Evolutionary conservation across 805 yeast species (phyloP).

Genomic region (Candida nemodendra): DNA sequence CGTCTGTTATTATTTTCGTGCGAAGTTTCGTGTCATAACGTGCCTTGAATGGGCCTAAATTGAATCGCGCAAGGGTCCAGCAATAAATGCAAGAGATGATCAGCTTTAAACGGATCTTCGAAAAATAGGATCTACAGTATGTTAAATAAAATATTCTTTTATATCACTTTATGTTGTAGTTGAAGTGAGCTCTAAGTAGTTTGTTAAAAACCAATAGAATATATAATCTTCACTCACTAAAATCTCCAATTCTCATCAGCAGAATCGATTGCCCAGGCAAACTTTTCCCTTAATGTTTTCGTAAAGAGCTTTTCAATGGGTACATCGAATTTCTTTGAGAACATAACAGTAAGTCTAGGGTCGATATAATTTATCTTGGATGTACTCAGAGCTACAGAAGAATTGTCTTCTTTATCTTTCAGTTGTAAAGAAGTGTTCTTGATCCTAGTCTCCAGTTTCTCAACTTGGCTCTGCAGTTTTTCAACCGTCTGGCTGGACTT

Average conservation of each 20-base stretch:
- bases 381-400: constrained; percentile 89
- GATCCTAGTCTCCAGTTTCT: constrained; percentile 69
- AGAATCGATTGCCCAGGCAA: constrained; percentile 93
- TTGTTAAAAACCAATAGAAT: too few relatives aligned
- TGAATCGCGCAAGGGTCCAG: too few relatives aligned
- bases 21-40: too few relatives aligned
- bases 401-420: constrained; percentile 91
- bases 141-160: too few relatives aligned
- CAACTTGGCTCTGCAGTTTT: constrained; percentile 69
- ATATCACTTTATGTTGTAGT: too few relatives aligned
- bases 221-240: too few relatives aligned
- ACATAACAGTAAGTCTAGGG: constrained; percentile 87
- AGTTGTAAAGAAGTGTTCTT: constrained; percentile 67
- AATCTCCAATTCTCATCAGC: constrained; percentile 88
- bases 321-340: constrained; percentile 78
- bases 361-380: constrained; percentile 94
- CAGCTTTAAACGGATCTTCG: too few relatives aligned
- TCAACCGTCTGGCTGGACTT: constrained; percentile 57
- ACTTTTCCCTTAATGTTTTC: constrained; percentile 87
- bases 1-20: too few relatives aligned
- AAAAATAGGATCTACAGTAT: too few relatives aligned
- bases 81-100: too few relatives aligned
- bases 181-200: too few relatives aligned
- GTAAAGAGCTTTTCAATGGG: constrained; percentile 92
- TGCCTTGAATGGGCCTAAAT: too few relatives aligned